phyloP scores from a whole-genome alignment of 2,329 filamentous ascomycete species.

The Calonectria pteridis region DNA sequence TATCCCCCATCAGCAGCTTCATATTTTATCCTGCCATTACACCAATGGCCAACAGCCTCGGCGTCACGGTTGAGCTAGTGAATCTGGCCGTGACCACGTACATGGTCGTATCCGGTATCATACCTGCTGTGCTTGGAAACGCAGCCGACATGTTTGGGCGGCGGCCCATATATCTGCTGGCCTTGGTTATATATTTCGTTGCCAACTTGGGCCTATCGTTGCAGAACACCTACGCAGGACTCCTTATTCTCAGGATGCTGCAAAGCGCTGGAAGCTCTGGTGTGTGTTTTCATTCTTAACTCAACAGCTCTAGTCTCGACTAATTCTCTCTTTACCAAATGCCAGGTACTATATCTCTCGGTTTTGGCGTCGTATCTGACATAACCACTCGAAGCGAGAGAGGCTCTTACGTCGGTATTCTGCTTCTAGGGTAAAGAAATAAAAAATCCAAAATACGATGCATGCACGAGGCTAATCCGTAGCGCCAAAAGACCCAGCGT shows the following conservation, averaged over 20 bases:
- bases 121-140: neutral
- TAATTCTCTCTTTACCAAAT: neutral
- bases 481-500: neutral
- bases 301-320: neutral
- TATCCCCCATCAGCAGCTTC: neutral
- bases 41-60: neutral
- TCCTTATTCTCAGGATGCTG: neutral
- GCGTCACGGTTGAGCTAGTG: neutral
- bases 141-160: neutral
- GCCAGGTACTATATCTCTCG: neutral
- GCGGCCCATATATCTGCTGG: neutral
- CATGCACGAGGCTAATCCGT: neutral
- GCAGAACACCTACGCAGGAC: neutral
- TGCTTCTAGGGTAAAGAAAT: neutral
- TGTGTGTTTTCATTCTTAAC: neutral
- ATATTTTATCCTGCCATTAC: conserved; percentile 1
- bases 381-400: neutral
- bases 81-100: neutral
- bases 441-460: neutral
- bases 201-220: neutral
- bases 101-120: neutral
- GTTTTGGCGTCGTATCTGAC: neutral
- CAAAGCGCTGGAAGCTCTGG: neutral
- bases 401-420: neutral
- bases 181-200: neutral